phyloP scores from a whole-genome alignment of 2,329 filamentous ascomycete genomes.

The Lecanicillium sp. region DNA sequence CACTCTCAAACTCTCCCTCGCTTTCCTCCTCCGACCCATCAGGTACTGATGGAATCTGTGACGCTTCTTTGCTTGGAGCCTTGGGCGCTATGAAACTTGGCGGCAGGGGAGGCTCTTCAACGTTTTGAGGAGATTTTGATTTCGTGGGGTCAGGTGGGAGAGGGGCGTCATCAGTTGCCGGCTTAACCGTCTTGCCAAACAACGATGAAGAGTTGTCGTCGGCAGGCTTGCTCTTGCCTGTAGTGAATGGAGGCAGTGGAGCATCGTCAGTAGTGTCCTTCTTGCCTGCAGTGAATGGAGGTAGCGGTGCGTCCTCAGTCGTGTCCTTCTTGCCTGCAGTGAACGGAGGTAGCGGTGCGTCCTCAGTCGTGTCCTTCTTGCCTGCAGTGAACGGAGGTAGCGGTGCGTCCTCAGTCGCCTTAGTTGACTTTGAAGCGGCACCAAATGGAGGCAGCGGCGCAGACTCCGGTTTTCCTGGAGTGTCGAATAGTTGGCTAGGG shows the following conservation, averaged over 20 bases:
- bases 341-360: conserved; percentile 22
- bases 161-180: conserved; percentile 18
- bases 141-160: conserved; percentile 24
- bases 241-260: conserved; percentile 2
- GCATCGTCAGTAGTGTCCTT: conserved; percentile 1
- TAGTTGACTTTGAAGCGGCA: background rate
- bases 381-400: conserved; percentile 13
- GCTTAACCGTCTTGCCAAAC: conserved; percentile 19
- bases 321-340: conserved; percentile 18
- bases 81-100: conserved; percentile 23
- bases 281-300: conserved; percentile 23
- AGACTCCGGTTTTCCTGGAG: conserved; percentile 13
- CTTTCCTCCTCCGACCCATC: conserved; percentile 16
- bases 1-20: conserved; percentile 18
- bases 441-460: conserved; percentile 11
- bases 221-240: conserved; percentile 2
- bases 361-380: conserved; percentile 12
- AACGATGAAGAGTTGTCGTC: conserved; percentile 24
- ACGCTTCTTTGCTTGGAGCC: background rate
- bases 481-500: conserved; percentile 18
- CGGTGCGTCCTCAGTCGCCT: conserved; percentile 7
- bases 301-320: conserved; percentile 30
- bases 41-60: conserved; percentile 23
- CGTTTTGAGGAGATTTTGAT: conserved; percentile 22
- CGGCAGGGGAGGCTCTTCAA: conserved; percentile 23